Percentiles rank a stretch among this genome's conserved stretches.
Conservation (phyloP, 768 basidiomycete species). For the Mycena latifolia region DNA sequence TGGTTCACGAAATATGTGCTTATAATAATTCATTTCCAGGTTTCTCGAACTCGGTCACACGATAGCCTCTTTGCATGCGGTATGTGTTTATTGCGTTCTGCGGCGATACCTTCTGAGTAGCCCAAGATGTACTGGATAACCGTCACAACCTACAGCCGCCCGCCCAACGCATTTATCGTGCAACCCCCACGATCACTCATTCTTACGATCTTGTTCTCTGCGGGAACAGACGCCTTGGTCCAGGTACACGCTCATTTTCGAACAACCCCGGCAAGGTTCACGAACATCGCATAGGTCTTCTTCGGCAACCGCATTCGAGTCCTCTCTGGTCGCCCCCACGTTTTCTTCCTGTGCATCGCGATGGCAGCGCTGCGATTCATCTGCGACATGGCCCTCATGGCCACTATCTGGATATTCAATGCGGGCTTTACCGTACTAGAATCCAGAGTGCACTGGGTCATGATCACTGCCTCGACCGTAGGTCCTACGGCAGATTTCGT, state of each 20-base stretch:
- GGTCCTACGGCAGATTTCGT: neutral
- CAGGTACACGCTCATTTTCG: neutral
- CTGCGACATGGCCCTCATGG: neutral
- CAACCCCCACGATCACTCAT: neutral
- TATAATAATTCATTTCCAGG: neutral
- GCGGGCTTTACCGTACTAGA: neutral
- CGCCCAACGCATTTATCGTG: neutral
- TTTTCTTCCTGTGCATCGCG: no score
- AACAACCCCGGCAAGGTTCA: neutral
- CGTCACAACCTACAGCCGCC: neutral
- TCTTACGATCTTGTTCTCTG: neutral
- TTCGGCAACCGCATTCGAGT: neutral
- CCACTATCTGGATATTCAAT: neutral
- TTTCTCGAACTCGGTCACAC: neutral
- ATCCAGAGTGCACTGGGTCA: neutral
- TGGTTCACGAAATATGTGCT: neutral
- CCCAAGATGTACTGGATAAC: neutral
- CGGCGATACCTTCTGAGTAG: neutral
- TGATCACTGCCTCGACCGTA: neutral
- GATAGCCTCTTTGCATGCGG: neutral
- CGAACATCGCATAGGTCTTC: neutral
- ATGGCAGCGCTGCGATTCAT: neutral
- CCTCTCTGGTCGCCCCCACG: neutral
- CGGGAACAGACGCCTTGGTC: neutral
- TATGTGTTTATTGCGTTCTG: neutral